Base-by-base conservation (phyloP, 108 stramenopile genomes). In the Craspedostauros australis region DNA sequence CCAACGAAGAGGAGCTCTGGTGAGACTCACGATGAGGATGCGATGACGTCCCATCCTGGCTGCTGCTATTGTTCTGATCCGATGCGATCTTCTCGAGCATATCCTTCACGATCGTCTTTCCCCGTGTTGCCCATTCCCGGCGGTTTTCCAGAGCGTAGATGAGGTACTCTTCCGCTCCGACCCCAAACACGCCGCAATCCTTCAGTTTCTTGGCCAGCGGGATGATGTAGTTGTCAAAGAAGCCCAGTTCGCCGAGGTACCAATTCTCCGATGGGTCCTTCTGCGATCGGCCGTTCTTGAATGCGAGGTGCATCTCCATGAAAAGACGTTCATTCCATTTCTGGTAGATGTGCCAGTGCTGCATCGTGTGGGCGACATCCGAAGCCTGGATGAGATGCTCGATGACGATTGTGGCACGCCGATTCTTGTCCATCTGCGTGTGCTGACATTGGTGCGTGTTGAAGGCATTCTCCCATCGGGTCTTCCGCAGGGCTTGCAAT, bases 301-400 rank as follows among this genome's bases (percentile, higher is more conserved):
- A 61, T 14, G 70, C 74, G 54, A 44, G 39, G 14, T 48, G 64
- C 42, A 77, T 50, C 36, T 77, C 76, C n/a, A 47, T 40, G 43
- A 64, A 77, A 25, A 77, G 53, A 6, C 62, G 66, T 31, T 56
- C 64, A 42, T 77, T 77, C 76, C 76, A 77, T 37, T 72, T 77
- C 11, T 56, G 39, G 31, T 73, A 77, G 20, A 70, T 76, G 12
- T 61, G 67, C 67, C 67, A 77, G 42, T 72, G 66, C 55, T 77
- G 76, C 71, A 77, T 77, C 5, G 76, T 73, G 29, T 77, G 76
- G 22, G 76, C 67, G 16, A 77, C 65, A 65, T 77, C 76, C 7
- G 76, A 62, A 21, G 71, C 76, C 52, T 71, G 70, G 21, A 77
- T 71, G 20, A 77, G 62, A 31, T 77, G 76, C 56, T 73, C 76